Evolutionary conservation across 148 eudicot genomes (phyloP).

Genomic region (Rhododendron molle): DNA sequence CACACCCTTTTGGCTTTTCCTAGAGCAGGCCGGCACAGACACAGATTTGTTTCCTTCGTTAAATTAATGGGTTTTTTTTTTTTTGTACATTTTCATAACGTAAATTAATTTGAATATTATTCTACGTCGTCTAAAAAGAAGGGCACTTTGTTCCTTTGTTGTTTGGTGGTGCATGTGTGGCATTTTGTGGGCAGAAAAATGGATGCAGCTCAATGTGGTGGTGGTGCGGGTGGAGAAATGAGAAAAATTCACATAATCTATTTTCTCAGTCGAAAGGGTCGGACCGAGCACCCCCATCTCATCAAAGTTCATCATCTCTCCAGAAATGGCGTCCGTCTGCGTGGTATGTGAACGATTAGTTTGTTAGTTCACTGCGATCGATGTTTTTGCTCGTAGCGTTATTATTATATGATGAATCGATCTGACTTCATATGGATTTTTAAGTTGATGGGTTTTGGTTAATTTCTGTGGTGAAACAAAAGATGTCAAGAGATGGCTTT

Average conservation of each 20-base stretch:
- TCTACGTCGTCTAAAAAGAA: constrained; percentile 18
- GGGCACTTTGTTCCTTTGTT: not conserved
- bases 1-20: constrained; percentile 13
- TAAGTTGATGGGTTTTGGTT: not conserved
- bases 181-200: constrained; percentile 10
- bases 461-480: not conserved
- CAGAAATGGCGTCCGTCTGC: constrained; percentile 40
- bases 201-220: constrained; percentile 8
- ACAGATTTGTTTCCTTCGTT: constrained; percentile 13
- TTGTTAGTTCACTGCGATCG: not conserved
- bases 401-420: not conserved
- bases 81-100: not conserved
- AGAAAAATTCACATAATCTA: constrained; percentile 47
- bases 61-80: not conserved
- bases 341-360: constrained; percentile 17
- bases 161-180: not conserved
- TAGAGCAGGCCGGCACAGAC: constrained; percentile 24
- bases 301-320: constrained; percentile 50
- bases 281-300: constrained; percentile 54
- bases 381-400: not conserved
- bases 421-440: not conserved
- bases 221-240: constrained; percentile 28
- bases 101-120: not conserved
- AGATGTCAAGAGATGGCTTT: constrained; percentile 65
- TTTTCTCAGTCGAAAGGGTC: constrained; percentile 49